phyloP scores from a whole-genome alignment of 345 rosid species.

The Balakata baccata region DNA sequence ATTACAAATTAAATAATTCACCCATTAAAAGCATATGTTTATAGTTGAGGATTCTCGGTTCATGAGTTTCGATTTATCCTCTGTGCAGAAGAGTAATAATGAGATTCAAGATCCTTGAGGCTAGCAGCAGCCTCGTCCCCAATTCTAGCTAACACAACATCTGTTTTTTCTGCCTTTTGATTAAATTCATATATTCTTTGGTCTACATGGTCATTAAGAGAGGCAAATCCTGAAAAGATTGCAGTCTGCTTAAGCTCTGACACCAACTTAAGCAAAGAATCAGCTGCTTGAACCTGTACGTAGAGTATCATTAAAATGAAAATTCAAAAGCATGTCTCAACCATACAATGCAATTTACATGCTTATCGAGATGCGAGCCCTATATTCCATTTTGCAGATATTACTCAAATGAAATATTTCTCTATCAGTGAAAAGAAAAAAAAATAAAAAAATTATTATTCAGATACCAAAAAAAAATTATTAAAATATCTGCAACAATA shows the following conservation, averaged over 20 bases:
- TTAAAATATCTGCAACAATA: too few species aligned
- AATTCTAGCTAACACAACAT: constrained; percentile 56
- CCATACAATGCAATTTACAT: neutral
- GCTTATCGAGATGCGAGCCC: neutral
- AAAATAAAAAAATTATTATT: too few species aligned
- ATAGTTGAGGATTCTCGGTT: neutral
- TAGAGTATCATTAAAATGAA: neutral
- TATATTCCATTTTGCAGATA: neutral
- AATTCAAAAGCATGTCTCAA: neutral
- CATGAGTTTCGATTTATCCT: constrained; percentile 20
- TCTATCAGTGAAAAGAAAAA: too few species aligned
- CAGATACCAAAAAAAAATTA: too few species aligned
- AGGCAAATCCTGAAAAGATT: constrained; percentile 88
- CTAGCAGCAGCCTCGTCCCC: constrained; percentile 88
- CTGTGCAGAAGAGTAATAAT: constrained; percentile 69
- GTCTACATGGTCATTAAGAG: constrained; percentile 81
- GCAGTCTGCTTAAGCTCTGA: constrained; percentile 88
- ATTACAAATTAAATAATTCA: too few species aligned
- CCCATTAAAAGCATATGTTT: neutral
- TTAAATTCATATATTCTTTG: constrained; percentile 64
- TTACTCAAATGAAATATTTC: neutral
- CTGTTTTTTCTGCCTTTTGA: constrained; percentile 60
- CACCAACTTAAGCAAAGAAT: constrained; percentile 77
- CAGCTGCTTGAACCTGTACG: constrained; percentile 83
- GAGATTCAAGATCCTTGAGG: constrained; percentile 79